Evolutionary conservation across 176 grass and related monocot species (phyloP), one percentile per base, ranked within the genome.

Genomic region (Eleusine indica): DNA sequence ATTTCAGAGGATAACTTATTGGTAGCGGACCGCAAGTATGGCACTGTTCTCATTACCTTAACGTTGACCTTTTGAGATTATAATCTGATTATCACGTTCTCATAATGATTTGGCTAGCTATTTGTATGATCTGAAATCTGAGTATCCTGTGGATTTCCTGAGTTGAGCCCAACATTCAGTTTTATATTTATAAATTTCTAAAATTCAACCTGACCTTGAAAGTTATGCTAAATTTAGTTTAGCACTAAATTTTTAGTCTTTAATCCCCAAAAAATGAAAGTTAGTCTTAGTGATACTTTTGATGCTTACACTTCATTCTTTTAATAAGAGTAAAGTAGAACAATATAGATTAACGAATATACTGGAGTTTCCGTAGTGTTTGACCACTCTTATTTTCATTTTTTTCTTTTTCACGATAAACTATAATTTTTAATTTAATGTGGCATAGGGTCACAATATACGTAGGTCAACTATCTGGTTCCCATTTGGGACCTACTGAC

Each of bases 1-100:
- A 77, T 79, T 57, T 82, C 84, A 74, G 87, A 93, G 75, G 87
- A 91, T 86, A 66, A 86, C 49, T 79, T 98, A 61, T 90, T 95
- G 79, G 41, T 94, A 64, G 74, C 88, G 65, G 88, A 93, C 65
- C 86, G 64, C 68, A 91, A 80, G 96, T 95, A 91, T 40, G 71
- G 21, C 32, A 21, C 52, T 76, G 22, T 77, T 80, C 42, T 86
- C 14, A 60, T 49, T 18, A 30, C 67, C 17, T 83, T 42, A 56
- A 58, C 78, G 7, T 48, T 80, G 37, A 66, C 44, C 9, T 73
- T 58, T 73, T 74, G 52, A 83, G 68, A 25, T 56, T 69, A 62
- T 30, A 67, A 13, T 30, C 73, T 25, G 53, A 75, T 79, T 74
- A 40, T 12, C 35, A 69, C 13, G 8, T 75, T 84, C 54, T 76